A percentile compares a stretch with the other conserved stretches of the same genome.
Evolutionary conservation across 371 early-diverging fungal genomes (phyloP).

Genomic region (Mucor ambiguus): DNA sequence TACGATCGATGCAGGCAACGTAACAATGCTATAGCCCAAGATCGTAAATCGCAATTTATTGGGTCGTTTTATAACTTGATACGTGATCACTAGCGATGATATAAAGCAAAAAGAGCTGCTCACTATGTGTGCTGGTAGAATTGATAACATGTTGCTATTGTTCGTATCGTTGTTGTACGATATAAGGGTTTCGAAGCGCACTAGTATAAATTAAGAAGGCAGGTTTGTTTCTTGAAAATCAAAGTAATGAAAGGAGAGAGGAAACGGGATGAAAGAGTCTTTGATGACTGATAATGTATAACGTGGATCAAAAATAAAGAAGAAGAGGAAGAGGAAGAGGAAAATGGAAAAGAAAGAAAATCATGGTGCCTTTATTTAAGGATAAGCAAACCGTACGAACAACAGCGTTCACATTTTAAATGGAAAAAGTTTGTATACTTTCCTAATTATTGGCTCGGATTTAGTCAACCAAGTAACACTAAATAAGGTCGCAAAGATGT

Average conservation of each 20-base stretch:
- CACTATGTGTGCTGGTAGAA: constrained; percentile 1
- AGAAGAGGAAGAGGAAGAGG: background rate
- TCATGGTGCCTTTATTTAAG: background rate
- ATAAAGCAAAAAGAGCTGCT: constrained; percentile 7
- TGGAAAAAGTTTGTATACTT: background rate
- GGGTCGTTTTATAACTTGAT: constrained; percentile 13
- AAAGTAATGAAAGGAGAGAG: background rate
- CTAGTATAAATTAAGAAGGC: constrained; percentile 1
- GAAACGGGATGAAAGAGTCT: background rate
- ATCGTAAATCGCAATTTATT: constrained; percentile 21
- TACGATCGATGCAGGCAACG: constrained; percentile 20
- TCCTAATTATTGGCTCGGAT: background rate
- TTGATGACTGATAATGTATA: background rate
- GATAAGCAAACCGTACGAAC: background rate
- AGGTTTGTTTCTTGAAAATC: background rate
- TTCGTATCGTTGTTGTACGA: background rate
- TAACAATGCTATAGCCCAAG: constrained; percentile 16
- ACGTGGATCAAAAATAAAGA: background rate
- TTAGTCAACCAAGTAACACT: background rate
- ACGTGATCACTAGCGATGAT: constrained; percentile 10
- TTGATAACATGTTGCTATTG: background rate
- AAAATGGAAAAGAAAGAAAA: background rate
- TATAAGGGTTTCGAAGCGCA: background rate
- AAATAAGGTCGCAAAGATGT: background rate
- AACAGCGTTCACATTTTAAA: background rate